These are phyloP conservation scores for Kokia cookei DNA, from an alignment of 441 rosid genomes.

Conservation along the genomic window DNA sequence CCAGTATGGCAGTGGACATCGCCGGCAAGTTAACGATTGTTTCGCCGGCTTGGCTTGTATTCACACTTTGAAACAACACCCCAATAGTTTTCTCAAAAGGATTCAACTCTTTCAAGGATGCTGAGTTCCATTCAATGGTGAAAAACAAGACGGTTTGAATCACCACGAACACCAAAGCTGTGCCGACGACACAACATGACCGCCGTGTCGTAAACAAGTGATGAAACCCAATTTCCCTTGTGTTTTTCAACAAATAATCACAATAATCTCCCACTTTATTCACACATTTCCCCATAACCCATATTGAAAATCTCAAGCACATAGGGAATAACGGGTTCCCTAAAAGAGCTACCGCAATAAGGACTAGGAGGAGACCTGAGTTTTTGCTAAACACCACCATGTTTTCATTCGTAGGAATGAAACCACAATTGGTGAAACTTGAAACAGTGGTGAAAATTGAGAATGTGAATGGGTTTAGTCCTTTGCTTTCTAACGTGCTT, in stretches of 20 bases:
- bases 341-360: conserved; percentile 41
- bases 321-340: conserved; percentile 59
- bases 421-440: conserved; percentile 47
- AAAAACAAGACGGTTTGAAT: conserved; percentile 31
- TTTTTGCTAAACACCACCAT: conserved; percentile 47
- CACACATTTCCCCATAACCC: conserved; percentile 31
- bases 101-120: conserved; percentile 23
- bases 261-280: conserved; percentile 18
- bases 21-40: conserved; percentile 27
- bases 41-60: conserved; percentile 43
- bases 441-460: conserved; percentile 41
- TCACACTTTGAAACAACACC: conserved; percentile 23
- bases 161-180: conserved; percentile 34
- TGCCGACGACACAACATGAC: conserved; percentile 23
- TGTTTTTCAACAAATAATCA: conserved; percentile 30
- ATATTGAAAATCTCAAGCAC: conserved; percentile 27
- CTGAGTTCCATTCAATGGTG: conserved; percentile 32
- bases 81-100: conserved; percentile 25
- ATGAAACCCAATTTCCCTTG: conserved; percentile 27
- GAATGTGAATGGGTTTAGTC: conserved; percentile 31
- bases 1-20: conserved; percentile 35
- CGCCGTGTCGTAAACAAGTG: conserved; percentile 33
- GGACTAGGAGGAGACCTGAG: conserved; percentile 46
- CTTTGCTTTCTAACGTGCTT: conserved; percentile 25
- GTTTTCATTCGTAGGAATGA: conserved; percentile 60